These are phyloP conservation scores for Clavaria fumosa DNA, from an alignment of 768 basidiomycete species.

Conservation along the genomic window DNA sequence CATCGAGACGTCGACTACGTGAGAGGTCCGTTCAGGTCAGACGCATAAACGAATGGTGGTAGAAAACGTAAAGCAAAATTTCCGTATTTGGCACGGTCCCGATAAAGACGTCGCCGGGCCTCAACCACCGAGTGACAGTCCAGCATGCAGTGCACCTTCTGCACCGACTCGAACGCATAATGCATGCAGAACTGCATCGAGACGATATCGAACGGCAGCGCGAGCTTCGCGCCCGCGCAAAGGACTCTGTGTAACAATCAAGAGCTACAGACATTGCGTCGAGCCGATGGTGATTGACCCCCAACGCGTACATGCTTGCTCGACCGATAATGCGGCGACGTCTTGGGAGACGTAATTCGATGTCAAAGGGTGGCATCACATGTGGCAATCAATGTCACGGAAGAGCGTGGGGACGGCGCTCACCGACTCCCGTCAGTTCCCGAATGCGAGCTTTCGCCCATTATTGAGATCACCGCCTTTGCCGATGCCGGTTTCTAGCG, in stretches of 20 bases:
- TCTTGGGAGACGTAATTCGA: constrained; percentile 44
- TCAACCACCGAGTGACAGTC: constrained; percentile 60
- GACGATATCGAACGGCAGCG: constrained; percentile 77
- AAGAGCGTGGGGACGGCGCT: constrained; percentile 6
- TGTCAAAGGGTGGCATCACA: constrained; percentile 4
- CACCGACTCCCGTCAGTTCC: constrained; percentile 75
- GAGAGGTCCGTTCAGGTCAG: constrained; percentile 1
- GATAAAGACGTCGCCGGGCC: constrained; percentile 80
- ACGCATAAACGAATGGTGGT: constrained; percentile 2
- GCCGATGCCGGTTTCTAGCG: constrained; percentile 96
- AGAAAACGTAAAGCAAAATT: constrained; percentile 53
- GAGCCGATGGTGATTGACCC: constrained; percentile 41
- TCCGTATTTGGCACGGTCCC: constrained; percentile 94
- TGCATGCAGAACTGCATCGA: constrained; percentile 99
- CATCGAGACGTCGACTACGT: constrained; percentile 53
- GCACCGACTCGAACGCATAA: constrained; percentile 88
- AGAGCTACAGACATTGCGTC: constrained; percentile 70
- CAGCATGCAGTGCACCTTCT: constrained; percentile 84
- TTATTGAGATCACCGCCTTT: constrained; percentile 93
- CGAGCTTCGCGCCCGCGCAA: constrained; percentile 48
- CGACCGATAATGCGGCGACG: constrained; percentile 76
- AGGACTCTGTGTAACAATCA: constrained; percentile 72
- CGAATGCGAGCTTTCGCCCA: constrained; percentile 79
- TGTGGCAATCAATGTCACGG: neutral
- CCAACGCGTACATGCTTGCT: constrained; percentile 75